phyloP scores from a whole-genome alignment of 345 rosid species.

The Eutrema japonicum region DNA sequence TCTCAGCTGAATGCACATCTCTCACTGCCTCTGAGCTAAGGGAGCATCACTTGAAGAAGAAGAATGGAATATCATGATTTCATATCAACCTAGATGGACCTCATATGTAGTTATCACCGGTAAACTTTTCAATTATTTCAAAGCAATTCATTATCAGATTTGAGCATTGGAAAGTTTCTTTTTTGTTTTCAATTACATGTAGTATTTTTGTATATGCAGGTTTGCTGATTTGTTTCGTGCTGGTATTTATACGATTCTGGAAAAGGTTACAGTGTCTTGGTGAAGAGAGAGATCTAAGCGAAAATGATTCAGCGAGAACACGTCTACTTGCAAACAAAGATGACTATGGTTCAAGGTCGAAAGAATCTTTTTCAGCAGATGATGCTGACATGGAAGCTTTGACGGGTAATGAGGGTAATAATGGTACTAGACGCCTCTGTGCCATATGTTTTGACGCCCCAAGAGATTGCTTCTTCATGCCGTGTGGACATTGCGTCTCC shows the following conservation, averaged over 20 bases:
- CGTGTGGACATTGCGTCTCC: slow-evolving; percentile 88
- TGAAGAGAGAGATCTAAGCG: slow-evolving; percentile 32
- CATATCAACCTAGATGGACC: slow-evolving; percentile 72
- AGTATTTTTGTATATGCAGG: slow-evolving; percentile 42
- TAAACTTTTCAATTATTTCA: slow-evolving; percentile 40
- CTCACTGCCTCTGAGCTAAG: slow-evolving; percentile 48
- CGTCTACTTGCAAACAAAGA: slow-evolving; percentile 65
- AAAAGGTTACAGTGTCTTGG: slow-evolving; percentile 48
- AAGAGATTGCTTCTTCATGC: slow-evolving; percentile 88
- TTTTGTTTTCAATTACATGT: not conserved
- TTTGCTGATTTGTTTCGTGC: slow-evolving; percentile 57
- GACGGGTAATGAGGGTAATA: slow-evolving; percentile 51
- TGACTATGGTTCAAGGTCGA: slow-evolving; percentile 71
- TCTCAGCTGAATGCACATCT: not conserved
- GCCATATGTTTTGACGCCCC: slow-evolving; percentile 91
- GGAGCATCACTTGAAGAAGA: slow-evolving; percentile 46
- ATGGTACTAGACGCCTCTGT: slow-evolving; percentile 64
- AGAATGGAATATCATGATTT: slow-evolving; percentile 64
- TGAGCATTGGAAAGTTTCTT: not conserved
- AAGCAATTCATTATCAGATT: not conserved
- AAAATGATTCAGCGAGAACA: slow-evolving; percentile 41
- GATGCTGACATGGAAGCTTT: slow-evolving; percentile 60
- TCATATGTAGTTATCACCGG: slow-evolving; percentile 64
- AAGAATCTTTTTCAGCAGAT: slow-evolving; percentile 66
- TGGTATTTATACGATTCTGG: slow-evolving; percentile 51